Base-by-base conservation (phyloP, 306 rosid species). In the Dryas alaskensis region DNA sequence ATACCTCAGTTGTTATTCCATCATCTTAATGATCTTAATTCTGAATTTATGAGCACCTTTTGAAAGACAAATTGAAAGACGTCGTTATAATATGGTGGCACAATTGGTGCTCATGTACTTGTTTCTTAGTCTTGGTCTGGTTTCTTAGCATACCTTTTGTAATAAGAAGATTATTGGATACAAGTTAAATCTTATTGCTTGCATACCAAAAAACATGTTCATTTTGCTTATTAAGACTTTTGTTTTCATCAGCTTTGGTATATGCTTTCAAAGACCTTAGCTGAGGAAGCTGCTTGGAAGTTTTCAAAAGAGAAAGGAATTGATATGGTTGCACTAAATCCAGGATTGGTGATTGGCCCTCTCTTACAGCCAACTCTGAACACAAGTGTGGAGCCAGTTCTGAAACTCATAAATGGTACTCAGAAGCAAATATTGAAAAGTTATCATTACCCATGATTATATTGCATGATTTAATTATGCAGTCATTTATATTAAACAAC, bases 341-440 rank as follows among this genome's bases (percentile, higher is more conserved):
- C 61, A 4, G 73, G 48, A 31, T 3, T 16, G 31, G 69, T 49
- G 12, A 58, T 79, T 8, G 78, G 82, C 43, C 78, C 82, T 54
- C 69, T 79, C 27, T 65, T 66, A 67, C 69, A 73, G 70, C 74
- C 79, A 65, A 78, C 82, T 64, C 19, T 57, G 25, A 66, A 66
- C 55, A 9, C 5, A 5, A 66, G 57, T 27, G 40, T 12, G 55
- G 55, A 47, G n/a, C 55, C 0, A 47, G 6, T 66, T 66, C 54
- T 66, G 6, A 66, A 46, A 5, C 70, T 66, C 43, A 13, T 66
- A 19, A 25, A 46, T 46, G 49, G 63, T 53, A 69, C 19, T 69
- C 1, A 1, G 39, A 6, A n/a, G 62, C 40, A 11, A 39, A 4
- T 31, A 49, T 50, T 31, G 22, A n/a, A 14, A 3, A 51, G 0